A percentile compares a stretch with the other conserved stretches of the same genome.
phyloP scores from a whole-genome alignment of 139 green algal species.

The Desmodesmus armatus region DNA sequence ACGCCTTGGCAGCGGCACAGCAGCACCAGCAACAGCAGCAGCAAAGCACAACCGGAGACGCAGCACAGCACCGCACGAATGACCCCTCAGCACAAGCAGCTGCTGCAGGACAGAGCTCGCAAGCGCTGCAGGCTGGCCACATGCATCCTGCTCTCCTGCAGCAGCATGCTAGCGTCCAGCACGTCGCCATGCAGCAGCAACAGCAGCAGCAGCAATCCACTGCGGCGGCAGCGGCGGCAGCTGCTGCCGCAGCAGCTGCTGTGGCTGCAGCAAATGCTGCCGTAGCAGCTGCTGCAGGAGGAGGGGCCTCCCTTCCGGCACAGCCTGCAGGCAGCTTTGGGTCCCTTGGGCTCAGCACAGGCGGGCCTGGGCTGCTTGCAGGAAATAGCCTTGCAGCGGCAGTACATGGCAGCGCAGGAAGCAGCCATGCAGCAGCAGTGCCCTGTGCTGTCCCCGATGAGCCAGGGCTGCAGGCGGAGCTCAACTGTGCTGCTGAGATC shows the following conservation, averaged over 20 bases:
- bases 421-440: too few species aligned
- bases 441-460: too few species aligned
- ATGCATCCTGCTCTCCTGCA: slow-evolving; percentile 48
- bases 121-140: neutral
- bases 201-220: neutral
- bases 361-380: too few species aligned
- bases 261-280: neutral
- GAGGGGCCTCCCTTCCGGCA: neutral
- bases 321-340: neutral
- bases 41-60: neutral
- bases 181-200: slow-evolving; percentile 41
- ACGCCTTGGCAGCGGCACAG: neutral
- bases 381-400: too few species aligned
- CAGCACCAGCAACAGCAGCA: neutral
- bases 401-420: too few species aligned
- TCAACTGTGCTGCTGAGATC: neutral
- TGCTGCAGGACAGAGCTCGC: neutral
- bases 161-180: slow-evolving; percentile 58
- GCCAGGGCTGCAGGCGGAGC: too few species aligned
- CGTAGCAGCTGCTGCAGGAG: neutral
- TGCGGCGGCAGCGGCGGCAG: neutral
- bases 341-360: too few species aligned
- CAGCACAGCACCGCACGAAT: neutral
- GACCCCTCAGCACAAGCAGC: neutral
- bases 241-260: neutral